Conservation (phyloP, 2,329 filamentous ascomycete genomes). For the Phialocephala subalpina region DNA sequence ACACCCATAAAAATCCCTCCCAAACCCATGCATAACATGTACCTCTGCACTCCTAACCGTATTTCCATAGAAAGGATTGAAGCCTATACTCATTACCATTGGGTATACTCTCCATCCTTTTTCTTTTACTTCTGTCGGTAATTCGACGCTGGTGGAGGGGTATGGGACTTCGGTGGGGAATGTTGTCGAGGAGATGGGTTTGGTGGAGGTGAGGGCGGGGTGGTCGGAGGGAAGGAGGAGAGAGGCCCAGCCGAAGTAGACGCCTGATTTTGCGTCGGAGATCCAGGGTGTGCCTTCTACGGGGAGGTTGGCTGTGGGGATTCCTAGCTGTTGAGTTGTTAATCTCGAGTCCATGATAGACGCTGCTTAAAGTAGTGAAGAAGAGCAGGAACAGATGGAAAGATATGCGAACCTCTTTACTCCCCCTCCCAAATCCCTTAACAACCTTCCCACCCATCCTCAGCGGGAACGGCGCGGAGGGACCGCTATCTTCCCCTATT, state of each 20-base stretch:
- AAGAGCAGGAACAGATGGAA: slow-evolving; percentile 18
- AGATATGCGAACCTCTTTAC: slow-evolving; percentile 74
- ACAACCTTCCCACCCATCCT: slow-evolving; percentile 87
- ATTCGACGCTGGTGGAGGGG: slow-evolving; percentile 39
- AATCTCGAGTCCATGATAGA: too few species aligned
- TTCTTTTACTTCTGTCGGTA: neutral
- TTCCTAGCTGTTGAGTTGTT: slow-evolving; percentile 72
- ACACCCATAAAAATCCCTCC: slow-evolving; percentile 83
- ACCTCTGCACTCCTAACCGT: slow-evolving; percentile 86
- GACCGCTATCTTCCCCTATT: slow-evolving; percentile 77
- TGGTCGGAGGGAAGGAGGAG: slow-evolving; percentile 65
- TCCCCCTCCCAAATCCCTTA: slow-evolving; percentile 91
- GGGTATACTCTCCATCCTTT: slow-evolving; percentile 66
- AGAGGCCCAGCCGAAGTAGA: slow-evolving; percentile 93
- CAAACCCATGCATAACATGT: slow-evolving; percentile 83
- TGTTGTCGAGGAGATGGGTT: slow-evolving; percentile 27
- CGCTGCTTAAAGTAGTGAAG: neutral
- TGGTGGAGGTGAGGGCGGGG: slow-evolving; percentile 44
- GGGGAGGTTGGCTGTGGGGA: slow-evolving; percentile 93
- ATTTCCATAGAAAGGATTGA: slow-evolving; percentile 98
- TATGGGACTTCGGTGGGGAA: slow-evolving; percentile 28
- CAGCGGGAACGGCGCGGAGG: slow-evolving; percentile 81
- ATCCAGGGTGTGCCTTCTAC: slow-evolving; percentile 74
- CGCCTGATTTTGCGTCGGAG: slow-evolving; percentile 72
- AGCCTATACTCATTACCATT: slow-evolving; percentile 94